Conservation (phyloP, 192 early-diverging fungal species). For the Coemansia sp. region DNA sequence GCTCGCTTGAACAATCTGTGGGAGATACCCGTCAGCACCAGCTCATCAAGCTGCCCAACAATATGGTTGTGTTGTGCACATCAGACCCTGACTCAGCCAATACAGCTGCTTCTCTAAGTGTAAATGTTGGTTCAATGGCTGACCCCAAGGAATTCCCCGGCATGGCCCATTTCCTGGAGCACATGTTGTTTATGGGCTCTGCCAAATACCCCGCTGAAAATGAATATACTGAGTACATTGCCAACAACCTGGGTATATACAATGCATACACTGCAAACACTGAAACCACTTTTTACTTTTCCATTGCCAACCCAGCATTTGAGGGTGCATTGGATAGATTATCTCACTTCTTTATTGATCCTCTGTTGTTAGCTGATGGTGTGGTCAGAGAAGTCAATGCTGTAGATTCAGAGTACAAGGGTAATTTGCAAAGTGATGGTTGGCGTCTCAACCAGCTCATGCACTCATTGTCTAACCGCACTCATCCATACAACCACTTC, state of each 20-base stretch:
- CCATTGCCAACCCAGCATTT: constrained; percentile 31
- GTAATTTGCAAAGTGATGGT: constrained; percentile 70
- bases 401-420: constrained; percentile 91
- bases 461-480: constrained; percentile 37
- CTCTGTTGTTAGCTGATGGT: constrained; percentile 72
- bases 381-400: constrained; percentile 85
- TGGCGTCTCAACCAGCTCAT: neutral
- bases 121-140: constrained; percentile 59
- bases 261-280: constrained; percentile 22
- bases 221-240: constrained; percentile 52
- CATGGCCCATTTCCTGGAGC: constrained; percentile 70
- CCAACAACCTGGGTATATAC: constrained; percentile 15
- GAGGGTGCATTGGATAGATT: constrained; percentile 62
- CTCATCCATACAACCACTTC: constrained; percentile 55
- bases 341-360: constrained; percentile 81
- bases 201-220: constrained; percentile 67
- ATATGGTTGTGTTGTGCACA: constrained; percentile 56
- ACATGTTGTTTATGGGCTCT: constrained; percentile 67
- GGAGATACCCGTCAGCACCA: constrained; percentile 60
- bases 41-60: constrained; percentile 56
- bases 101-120: constrained; percentile 56
- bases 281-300: constrained; percentile 19
- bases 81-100: constrained; percentile 52
- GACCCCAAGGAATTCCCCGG: constrained; percentile 60
- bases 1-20: constrained; percentile 46